Evolutionary conservation across 2,329 filamentous ascomycete species (phyloP), one percentile per base, ranked within the genome.

Genomic region (Fusarium miscanthi): DNA sequence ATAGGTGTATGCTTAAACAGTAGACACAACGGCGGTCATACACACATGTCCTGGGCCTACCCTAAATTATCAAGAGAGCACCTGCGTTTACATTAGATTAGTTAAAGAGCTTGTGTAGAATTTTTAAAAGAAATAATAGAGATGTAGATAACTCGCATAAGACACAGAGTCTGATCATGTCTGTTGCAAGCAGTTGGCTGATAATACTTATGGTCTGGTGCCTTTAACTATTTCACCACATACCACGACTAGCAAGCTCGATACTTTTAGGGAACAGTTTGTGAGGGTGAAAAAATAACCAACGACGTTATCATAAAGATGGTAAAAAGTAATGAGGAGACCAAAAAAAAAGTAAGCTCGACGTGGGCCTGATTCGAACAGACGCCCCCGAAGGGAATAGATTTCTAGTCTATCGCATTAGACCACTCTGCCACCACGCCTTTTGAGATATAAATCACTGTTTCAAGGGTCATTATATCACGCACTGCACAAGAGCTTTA

Each of bases 401-500:
- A 68, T 68, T 68, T 68, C 65, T 67, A 68, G 65, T 68, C 63
- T 68, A 67, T 68, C 65, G 65, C 65, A 67, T 68, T 68, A 68
- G 65, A 68, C 65, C 65, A 68, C 65, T 68, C 65, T 67, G 65
- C 65, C 65, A 68, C 65, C 57, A 59, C 56, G 65, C 65, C 65
- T 62, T 67, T 17, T 19, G 4, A 14, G 11, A 23, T n/a, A 30
- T 8, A 2, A 8, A 7, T 9, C 3, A 3, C 2, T 30, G 3
- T 30, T 8, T 30, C 6, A 30, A 8, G 8, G 8, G 8, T 31
- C 4, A 8, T 1, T 48, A 48, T 48, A 48, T 31, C 0, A 9
- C 3, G 7, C 8, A 9, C 27, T 9, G 2, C 8, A 2, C 3
- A 9, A 30, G 2, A 30, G 8, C 27, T 9, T 9, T 8, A 9